Conservation (phyloP, 1,284 basidiomycete genomes). For the Pascua guehoae region DNA sequence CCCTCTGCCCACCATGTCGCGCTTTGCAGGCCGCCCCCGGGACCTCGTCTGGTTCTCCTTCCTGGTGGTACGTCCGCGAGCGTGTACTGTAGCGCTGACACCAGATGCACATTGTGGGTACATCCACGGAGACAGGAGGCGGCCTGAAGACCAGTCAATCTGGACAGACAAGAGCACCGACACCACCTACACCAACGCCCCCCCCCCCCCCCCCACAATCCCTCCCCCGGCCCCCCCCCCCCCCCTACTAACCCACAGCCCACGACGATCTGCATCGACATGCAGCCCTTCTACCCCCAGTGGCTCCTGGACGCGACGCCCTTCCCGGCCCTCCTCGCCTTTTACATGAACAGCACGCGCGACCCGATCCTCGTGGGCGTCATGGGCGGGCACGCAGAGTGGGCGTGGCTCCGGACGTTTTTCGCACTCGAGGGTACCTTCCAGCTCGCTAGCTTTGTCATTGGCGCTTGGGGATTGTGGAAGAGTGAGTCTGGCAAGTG, state of each 20-base stretch:
- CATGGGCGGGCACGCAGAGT: conserved; percentile 18
- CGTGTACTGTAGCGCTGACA: not conserved
- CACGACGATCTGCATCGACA: conserved; percentile 32
- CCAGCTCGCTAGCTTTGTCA: conserved; percentile 69
- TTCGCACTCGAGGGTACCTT: conserved; percentile 55
- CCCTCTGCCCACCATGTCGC: conserved; percentile 8
- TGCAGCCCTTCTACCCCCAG: conserved; percentile 41
- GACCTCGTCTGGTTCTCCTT: conserved; percentile 40
- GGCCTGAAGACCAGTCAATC: not conserved
- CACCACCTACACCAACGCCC: no score
- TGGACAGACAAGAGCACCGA: no score
- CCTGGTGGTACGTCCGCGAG: conserved; percentile 26
- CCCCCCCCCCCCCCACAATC: no score
- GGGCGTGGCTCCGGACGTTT: conserved; percentile 42
- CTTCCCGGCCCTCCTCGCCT: conserved; percentile 27
- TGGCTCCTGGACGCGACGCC: conserved; percentile 23
- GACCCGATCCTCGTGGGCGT: conserved; percentile 43
- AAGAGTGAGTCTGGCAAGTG: conserved; percentile 52
- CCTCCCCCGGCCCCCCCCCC: no score
- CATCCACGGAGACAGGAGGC: no score
- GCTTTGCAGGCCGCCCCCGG: conserved; percentile 32
- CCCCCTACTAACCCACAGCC: not conserved
- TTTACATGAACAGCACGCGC: conserved; percentile 33
- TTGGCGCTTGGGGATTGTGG: conserved; percentile 65
- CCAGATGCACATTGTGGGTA: conserved; percentile 12